phyloP scores from a whole-genome alignment of 2,329 filamentous ascomycete species.

The Penicillium thymicola region DNA sequence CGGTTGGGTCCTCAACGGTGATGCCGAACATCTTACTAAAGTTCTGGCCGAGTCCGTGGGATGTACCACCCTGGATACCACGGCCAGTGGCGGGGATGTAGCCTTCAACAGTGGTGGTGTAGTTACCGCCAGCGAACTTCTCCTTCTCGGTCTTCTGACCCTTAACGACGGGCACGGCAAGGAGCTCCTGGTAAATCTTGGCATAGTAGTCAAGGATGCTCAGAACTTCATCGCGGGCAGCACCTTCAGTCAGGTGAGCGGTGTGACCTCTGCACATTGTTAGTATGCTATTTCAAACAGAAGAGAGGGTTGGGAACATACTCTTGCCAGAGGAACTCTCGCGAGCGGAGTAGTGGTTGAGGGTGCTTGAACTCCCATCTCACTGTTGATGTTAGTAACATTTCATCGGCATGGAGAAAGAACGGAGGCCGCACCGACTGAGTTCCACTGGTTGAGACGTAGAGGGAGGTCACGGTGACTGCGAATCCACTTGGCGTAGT shows the following conservation, averaged over 20 bases:
- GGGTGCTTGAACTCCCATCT: constrained; percentile 92
- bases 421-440: constrained; percentile 49
- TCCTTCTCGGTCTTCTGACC: constrained; percentile 96
- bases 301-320: background rate
- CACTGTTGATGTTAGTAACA: constrained; percentile 1
- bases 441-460: constrained; percentile 98
- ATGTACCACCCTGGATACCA: constrained; percentile 94
- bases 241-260: constrained; percentile 80
- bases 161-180: constrained; percentile 91
- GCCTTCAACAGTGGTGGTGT: constrained; percentile 94
- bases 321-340: constrained; percentile 98
- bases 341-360: constrained; percentile 78
- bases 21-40: constrained; percentile 99
- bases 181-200: constrained; percentile 84
- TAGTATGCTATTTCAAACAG: background rate
- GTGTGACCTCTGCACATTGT: constrained; percentile 63
- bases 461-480: constrained; percentile 92
- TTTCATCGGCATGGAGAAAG: background rate
- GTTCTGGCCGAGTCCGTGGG: constrained; percentile 92
- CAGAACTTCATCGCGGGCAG: constrained; percentile 79
- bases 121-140: constrained; percentile 95
- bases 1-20: constrained; percentile 83
- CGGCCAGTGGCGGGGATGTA: constrained; percentile 95
- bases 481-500: constrained; percentile 96
- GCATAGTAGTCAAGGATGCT: constrained; percentile 94